Conservation (phyloP, 2,329 filamentous ascomycete species). For the Botryotinia calthae region DNA sequence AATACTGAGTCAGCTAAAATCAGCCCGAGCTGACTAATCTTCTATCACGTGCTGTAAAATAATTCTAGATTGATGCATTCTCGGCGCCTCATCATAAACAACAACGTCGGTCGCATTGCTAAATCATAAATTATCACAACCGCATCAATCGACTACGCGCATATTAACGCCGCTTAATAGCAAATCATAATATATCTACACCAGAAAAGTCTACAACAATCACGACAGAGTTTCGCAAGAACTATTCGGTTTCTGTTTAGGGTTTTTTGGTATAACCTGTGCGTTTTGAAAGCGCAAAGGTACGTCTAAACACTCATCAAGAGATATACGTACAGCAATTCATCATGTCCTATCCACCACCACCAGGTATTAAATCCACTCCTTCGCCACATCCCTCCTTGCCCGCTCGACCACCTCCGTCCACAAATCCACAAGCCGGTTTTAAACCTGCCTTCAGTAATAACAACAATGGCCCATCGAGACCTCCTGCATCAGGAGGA, state of each 20-base stretch:
- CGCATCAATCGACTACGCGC: not conserved
- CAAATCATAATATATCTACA: not conserved
- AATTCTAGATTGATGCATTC: not conserved
- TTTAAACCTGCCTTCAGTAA: conserved; percentile 32
- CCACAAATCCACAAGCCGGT: conserved; percentile 36
- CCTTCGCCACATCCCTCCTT: conserved; percentile 59
- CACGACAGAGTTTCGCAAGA: not conserved
- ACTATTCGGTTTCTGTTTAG: not conserved
- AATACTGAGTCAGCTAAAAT: not conserved
- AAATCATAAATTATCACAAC: not conserved
- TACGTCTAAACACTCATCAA: conserved; percentile 39
- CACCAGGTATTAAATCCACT: conserved; percentile 66
- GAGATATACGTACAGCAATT: conserved; percentile 43
- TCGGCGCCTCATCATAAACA: not conserved
- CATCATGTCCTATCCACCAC: conserved; percentile 84
- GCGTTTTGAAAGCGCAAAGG: conserved; percentile 38
- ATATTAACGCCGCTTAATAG: not conserved
- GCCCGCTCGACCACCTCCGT: conserved; percentile 72
- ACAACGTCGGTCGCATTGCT: not conserved
- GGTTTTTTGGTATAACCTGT: conserved; percentile 22
- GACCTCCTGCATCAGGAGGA: conserved; percentile 29
- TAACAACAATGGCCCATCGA: conserved; percentile 28
- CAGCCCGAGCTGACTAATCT: not conserved
- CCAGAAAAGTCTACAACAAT: not conserved
- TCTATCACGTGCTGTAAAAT: not conserved